A percentile compares a stretch with the other conserved stretches of the same genome.
Conservation (phyloP, 1,284 basidiomycete species). For the Trametes versicolor region DNA sequence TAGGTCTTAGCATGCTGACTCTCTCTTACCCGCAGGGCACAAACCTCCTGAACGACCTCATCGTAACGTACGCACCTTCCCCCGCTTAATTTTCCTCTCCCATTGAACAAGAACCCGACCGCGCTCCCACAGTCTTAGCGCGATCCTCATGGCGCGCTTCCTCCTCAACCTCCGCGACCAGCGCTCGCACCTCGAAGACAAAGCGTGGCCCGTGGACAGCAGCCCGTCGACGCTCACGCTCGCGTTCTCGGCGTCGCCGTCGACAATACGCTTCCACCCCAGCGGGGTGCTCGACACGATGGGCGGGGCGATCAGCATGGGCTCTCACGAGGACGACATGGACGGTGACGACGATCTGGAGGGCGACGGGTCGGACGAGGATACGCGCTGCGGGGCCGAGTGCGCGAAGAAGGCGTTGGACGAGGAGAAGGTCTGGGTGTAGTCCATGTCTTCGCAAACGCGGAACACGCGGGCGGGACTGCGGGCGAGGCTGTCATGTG, state of each 20-base stretch:
- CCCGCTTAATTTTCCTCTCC: no score
- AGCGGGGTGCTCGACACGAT: constrained; percentile 15
- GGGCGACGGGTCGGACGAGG: constrained; percentile 1
- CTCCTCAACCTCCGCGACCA: constrained; percentile 33
- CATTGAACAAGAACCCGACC: neutral
- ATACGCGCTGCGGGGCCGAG: neutral
- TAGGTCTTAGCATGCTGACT: neutral
- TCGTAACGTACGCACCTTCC: constrained; percentile 26
- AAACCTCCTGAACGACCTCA: constrained; percentile 33
- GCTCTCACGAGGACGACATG: neutral
- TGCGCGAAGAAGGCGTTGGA: neutral
- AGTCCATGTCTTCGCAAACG: neutral
- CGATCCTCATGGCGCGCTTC: constrained; percentile 34
- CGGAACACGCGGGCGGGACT: no score
- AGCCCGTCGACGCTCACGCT: neutral
- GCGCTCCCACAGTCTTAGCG: constrained; percentile 18
- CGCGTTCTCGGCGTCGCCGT: constrained; percentile 1
- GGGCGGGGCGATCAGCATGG: constrained; percentile 15
- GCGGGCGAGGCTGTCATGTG: no score
- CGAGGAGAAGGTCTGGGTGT: constrained; percentile 1
- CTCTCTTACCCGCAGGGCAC: constrained; percentile 8
- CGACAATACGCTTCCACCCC: constrained; percentile 15
- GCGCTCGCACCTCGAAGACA: constrained; percentile 18
- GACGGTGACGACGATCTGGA: neutral
- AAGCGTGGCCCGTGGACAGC: neutral